These are phyloP conservation scores for Oryza glaberrima DNA, from an alignment of 176 grass and related monocot genomes.

Conservation along the genomic window DNA sequence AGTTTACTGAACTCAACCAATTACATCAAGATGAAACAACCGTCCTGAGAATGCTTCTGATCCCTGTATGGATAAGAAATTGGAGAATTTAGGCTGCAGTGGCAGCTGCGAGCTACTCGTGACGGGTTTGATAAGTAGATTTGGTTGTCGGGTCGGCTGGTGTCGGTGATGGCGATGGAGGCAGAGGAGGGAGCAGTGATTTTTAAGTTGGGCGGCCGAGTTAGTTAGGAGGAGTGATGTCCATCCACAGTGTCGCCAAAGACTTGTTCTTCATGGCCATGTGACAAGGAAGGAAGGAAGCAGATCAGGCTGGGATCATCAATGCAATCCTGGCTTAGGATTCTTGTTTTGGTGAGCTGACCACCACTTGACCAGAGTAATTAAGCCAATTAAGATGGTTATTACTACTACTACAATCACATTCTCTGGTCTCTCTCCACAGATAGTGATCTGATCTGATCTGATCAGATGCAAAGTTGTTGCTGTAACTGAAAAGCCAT, in stretches of 20 bases:
- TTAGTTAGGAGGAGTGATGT: not conserved
- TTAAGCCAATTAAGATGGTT: not conserved
- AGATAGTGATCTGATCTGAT: not conserved
- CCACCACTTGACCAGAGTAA: not conserved
- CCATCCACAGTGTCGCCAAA: not conserved
- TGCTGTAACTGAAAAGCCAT: not conserved
- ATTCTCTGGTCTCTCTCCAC: not conserved
- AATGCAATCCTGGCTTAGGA: not conserved
- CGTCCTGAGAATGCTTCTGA: too few relatives aligned
- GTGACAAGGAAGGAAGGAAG: not conserved
- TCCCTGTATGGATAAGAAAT: not conserved
- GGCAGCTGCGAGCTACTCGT: not conserved
- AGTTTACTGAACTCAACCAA: too few relatives aligned
- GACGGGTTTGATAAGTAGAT: not conserved
- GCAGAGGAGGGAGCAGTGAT: too few relatives aligned
- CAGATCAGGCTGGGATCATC: not conserved
- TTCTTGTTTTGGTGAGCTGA: conserved; percentile 22
- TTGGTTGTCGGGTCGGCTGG: not conserved
- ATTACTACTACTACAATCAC: not conserved
- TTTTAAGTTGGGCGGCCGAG: not conserved
- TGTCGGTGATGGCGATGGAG: not conserved
- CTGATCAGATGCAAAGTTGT: not conserved
- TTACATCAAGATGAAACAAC: too few relatives aligned
- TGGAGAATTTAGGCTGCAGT: not conserved
- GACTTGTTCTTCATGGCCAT: not conserved